A percentile compares a stretch with the other conserved stretches of the same genome.
Conservation (phyloP, 2,329 filamentous ascomycete species). For the Lomentospora prolificans region DNA sequence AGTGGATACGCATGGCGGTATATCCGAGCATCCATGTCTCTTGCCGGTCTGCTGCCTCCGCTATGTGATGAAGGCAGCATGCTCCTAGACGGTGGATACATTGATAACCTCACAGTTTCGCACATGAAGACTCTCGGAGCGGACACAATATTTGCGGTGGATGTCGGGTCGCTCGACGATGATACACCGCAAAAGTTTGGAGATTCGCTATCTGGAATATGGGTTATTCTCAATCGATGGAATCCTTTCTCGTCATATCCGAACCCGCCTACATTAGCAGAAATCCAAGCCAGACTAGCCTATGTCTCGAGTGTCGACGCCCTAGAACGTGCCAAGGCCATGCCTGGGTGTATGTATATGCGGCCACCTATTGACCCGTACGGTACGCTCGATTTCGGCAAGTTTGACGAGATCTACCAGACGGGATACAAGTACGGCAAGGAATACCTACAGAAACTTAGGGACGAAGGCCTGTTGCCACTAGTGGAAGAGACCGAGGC, state of each 20-base stretch:
- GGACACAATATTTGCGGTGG: conserved; percentile 89
- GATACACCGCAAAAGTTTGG: conserved; percentile 86
- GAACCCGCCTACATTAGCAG: conserved; percentile 87
- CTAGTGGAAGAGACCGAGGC: conserved; percentile 58
- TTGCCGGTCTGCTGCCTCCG: conserved; percentile 84
- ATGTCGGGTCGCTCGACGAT: conserved; percentile 88
- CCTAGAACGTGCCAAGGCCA: conserved; percentile 83
- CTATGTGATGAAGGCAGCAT: conserved; percentile 95
- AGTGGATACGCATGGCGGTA: conserved; percentile 97
- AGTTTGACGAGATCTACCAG: conserved; percentile 93
- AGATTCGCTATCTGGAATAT: conserved; percentile 87
- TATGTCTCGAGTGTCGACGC: conserved; percentile 95
- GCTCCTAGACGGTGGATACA: conserved; percentile 91
- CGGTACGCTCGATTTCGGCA: conserved; percentile 89
- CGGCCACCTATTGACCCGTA: conserved; percentile 88
- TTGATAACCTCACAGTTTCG: conserved; percentile 92
- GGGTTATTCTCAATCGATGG: conserved; percentile 93
- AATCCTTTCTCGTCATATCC: conserved; percentile 84
- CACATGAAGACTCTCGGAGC: conserved; percentile 95
- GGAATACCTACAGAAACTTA: conserved; percentile 66
- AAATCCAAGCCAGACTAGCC: conserved; percentile 89
- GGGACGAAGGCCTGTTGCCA: conserved; percentile 66
- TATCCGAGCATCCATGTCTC: conserved; percentile 90
- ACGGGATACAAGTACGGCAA: conserved; percentile 81
- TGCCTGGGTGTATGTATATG: conserved; percentile 91